Evolutionary conservation across 148 eudicot genomes (phyloP), one percentile per base, ranked within the genome.

Genomic region (Rhododendron simsii): DNA sequence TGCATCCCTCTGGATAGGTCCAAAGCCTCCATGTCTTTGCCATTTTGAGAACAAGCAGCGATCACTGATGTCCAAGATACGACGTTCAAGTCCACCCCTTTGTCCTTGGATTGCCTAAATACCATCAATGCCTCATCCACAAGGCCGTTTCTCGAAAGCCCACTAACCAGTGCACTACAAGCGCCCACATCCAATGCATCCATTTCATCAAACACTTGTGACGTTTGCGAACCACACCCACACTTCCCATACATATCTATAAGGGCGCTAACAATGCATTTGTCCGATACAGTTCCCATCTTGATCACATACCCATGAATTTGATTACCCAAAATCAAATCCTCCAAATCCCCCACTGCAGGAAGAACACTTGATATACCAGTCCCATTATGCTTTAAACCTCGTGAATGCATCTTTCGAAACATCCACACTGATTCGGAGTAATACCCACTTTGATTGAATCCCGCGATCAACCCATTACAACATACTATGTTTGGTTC

Each of bases 31-130:
- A 89, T 85, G 86, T 92, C 94, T 87, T 84, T 93, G 16, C 94
- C 94, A 83, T 93, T 92, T 73, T 93, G 95, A 41, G 94, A 90
- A 84, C 95, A 93, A 47, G 92, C 90, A 87, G 93, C 85, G 45
- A 93, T 91, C 91, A 91, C 85, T 12, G 95, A 92, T 2, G 95
- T 93, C 95, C 95, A 93, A 44, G 95, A 93, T 73, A 93, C 89
- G 14, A 93, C 93, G 81, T 91, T 93, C 83, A 92, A 86, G 48
- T 90, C 93, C 89, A 89, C 81, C 73, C 87, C 90, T 88, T 88
- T 87, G 73, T 83, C 84, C 85, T 89, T 89, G 87, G 92, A 88
- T 83, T 57, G 87, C 47, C 79, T 87, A 88, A 93, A 92, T 75
- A 87, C 69, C 15, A 59, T 82, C 82, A 93, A 57, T 57, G 93